Base-by-base conservation (phyloP, 768 basidiomycete species). In the Paxillus rubicundulus region DNA sequence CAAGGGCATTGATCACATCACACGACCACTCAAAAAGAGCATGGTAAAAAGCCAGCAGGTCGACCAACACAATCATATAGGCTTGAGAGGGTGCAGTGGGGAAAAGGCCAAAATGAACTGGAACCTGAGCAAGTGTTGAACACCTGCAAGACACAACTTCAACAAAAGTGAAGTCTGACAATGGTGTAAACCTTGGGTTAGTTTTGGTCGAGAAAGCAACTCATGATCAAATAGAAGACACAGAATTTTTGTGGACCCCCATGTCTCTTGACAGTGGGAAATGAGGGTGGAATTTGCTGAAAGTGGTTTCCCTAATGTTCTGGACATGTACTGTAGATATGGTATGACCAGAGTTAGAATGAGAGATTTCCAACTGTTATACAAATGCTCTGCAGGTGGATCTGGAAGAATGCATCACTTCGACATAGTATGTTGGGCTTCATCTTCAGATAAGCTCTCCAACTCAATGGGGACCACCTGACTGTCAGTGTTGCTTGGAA, bases 71-170 rank as follows among this genome's bases (percentile, higher is more conserved):
- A 16, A 47, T 42, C 41, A 52, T 47, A 73, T 51, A 40, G 14
- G 64, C 56, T 30, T 54, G 50, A 9, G 50, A 36, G 12, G 27
- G 73, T 55, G 30, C 68, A 13, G 17, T 67, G 1, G 71, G 72
- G 28, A 44, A 74, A 7, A 73, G 56, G 3, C 74, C 66, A 39
- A 67, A 45, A 10, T 45, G 27, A 1, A 74, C 58, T 2, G 73
- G 69, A 1, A 59, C 52, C 18, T 65, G 54, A 0, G 59, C 18
- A 1, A 64, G 24, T 3, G 48, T 34, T 27, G 55, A 55, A 45
- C 70, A 72, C 27, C 34, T 9, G 40, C 70, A 72, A 34, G 5
- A 36, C 2, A 28, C 14, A 10, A 67, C 53, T 1, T 54, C 36
- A 5, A 60, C 32, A 3, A 33, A 37, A 13, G 34, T 16, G 32